Evolutionary conservation across 306 rosid species (phyloP).

Genomic region (Purshia tridentata): DNA sequence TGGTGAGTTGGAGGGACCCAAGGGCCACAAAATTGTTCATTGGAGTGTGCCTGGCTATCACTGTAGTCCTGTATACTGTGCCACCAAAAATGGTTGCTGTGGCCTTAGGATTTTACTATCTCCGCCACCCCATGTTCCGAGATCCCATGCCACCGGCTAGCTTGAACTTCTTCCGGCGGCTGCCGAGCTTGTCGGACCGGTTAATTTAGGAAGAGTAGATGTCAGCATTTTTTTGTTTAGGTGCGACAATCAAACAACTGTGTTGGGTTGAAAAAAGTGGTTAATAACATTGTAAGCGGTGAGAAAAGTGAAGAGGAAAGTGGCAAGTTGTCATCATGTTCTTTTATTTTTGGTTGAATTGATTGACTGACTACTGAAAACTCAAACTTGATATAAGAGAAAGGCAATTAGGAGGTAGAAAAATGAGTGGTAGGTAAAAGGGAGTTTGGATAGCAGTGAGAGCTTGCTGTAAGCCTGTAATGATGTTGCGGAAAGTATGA

Average conservation of each 20-base stretch:
- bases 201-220: slow-evolving; percentile 49
- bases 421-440: slow-evolving; percentile 8
- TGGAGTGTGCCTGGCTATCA: slow-evolving; percentile 44
- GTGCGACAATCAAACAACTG: slow-evolving; percentile 24
- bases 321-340: slow-evolving; percentile 52
- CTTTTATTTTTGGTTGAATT: slow-evolving; percentile 29
- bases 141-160: slow-evolving; percentile 52
- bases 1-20: slow-evolving; percentile 94
- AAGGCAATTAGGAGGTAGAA: slow-evolving; percentile 17
- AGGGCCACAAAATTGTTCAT: slow-evolving; percentile 67
- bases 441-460: slow-evolving; percentile 27
- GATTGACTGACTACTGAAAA: slow-evolving; percentile 37
- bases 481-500: slow-evolving; percentile 42
- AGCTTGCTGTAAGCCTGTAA: slow-evolving; percentile 32
- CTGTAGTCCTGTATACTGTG: slow-evolving; percentile 38
- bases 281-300: slow-evolving; percentile 36
- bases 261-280: slow-evolving; percentile 51
- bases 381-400: slow-evolving; percentile 51
- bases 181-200: slow-evolving; percentile 85
- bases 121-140: slow-evolving; percentile 64
- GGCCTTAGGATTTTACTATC: slow-evolving; percentile 72
- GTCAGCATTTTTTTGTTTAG: slow-evolving; percentile 25
- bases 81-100: slow-evolving; percentile 84
- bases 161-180: slow-evolving; percentile 56
- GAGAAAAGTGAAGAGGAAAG: slow-evolving; percentile 42